Evolutionary conservation across 257 asterid species (phyloP), one percentile per base, ranked within the genome.

Genomic region (Linaria vulgaris): DNA sequence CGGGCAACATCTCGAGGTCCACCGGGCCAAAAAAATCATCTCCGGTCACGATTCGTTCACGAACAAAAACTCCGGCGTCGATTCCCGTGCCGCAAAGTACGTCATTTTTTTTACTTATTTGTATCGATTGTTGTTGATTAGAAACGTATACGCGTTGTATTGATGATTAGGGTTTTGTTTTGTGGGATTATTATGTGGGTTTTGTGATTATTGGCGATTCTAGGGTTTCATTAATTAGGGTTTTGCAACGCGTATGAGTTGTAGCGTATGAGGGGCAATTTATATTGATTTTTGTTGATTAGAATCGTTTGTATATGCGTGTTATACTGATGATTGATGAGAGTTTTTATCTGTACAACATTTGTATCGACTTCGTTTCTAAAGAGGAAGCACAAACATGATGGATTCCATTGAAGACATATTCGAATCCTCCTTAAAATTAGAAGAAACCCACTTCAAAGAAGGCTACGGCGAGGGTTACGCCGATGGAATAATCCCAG

Each of bases 61-160:
- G 60, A 55, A 50, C 21, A 77, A 76, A 49, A 92, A 92, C 69
- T 80, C 89, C 62, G 97, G 97, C 17, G 99, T 92, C 57, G 91
- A 85, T 49, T 69, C 85, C 64, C 96, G 99, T 27, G 91, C 90
- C 44, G 81, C 88, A 72, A 92, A 83, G 97, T 91, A 74, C 38
- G 75, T 60, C 67, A 25, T 70, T 17, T 19, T 12, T 51, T 53
- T 61, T 3, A 19, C n/a, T 57, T 9, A 45, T 23, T 15, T 24
- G n/a, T 30, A 11, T 34, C 50, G 53, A 14, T 70, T 27, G 34
- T 67, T 51, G 13, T 38, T 38, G n/a, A 12, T 44, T 56, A 10
- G 49, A 47, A 51, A 9, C 37, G 3, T 55, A 4, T 24, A 48
- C 44, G 60, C 44, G 47, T 48, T 43, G 11, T 15, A 19, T 12